These are phyloP conservation scores for Ramaria rubella DNA, from an alignment of 768 basidiomycete species.

Conservation along the genomic window DNA sequence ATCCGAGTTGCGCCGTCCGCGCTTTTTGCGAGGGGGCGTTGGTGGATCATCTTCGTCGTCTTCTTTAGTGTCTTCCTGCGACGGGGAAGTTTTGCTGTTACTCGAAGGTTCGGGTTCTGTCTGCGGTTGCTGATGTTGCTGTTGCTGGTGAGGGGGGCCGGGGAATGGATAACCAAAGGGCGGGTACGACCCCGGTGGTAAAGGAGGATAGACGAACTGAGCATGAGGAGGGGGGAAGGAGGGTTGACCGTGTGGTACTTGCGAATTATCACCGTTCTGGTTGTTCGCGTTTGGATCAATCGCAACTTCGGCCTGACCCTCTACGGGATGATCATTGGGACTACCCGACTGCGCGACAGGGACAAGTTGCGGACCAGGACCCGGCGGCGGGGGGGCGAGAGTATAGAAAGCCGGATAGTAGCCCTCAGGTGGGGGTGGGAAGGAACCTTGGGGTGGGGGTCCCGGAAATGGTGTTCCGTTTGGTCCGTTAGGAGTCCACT, in stretches of 20 bases:
- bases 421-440: conserved; percentile 8
- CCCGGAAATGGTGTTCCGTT: conserved; percentile 3
- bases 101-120: neutral
- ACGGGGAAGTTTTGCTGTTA: neutral
- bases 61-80: neutral
- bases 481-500: conserved; percentile 9
- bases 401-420: conserved; percentile 10
- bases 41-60: conserved; percentile 9
- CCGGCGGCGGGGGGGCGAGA: conserved; percentile 3
- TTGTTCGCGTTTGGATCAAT: conserved; percentile 3
- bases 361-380: conserved; percentile 9
- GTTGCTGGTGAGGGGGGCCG: neutral
- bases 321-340: neutral
- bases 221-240: conserved; percentile 8
- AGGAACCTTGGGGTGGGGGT: conserved; percentile 3
- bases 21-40: conserved; percentile 10
- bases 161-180: conserved; percentile 12
- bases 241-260: conserved; percentile 7
- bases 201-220: conserved; percentile 8
- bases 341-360: conserved; percentile 2
- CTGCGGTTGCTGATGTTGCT: neutral
- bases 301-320: neutral
- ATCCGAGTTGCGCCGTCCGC: conserved; percentile 8
- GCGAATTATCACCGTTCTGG: conserved; percentile 1
- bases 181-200: conserved; percentile 8